phyloP scores from a whole-genome alignment of 768 basidiomycete species.

The Kwoniella mangroviensis region DNA sequence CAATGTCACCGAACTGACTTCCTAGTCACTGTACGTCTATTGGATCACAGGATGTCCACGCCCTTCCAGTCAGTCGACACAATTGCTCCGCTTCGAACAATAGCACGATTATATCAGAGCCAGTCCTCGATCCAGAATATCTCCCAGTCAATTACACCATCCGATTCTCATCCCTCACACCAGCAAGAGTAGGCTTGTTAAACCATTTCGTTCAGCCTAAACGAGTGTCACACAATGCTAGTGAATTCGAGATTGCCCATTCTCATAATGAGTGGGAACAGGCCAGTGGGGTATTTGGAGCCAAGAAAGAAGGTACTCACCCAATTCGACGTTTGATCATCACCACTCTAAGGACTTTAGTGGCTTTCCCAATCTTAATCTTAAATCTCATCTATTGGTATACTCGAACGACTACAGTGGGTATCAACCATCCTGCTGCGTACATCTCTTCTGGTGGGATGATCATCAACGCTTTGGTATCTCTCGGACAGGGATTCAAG shows the following conservation, averaged over 20 bases:
- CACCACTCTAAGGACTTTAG: not conserved
- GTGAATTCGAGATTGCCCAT: constrained; percentile 10
- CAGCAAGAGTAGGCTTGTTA: constrained; percentile 19
- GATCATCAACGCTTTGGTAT: not conserved
- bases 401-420: constrained; percentile 26
- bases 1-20: too few relatives aligned
- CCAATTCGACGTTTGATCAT: constrained; percentile 28
- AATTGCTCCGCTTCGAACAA: constrained; percentile 8
- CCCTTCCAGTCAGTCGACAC: constrained; percentile 17
- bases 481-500: not conserved
- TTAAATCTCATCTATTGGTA: constrained; percentile 34
- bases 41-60: constrained; percentile 21
- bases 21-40: not conserved
- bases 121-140: constrained; percentile 18
- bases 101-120: too few relatives aligned
- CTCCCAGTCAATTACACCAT: constrained; percentile 26
- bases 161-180: constrained; percentile 26
- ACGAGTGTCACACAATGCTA: constrained; percentile 11
- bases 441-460: not conserved
- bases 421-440: constrained; percentile 16
- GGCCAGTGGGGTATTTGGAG: constrained; percentile 29
- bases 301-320: constrained; percentile 17
- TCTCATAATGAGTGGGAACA: constrained; percentile 32
- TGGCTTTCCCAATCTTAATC: constrained; percentile 17
- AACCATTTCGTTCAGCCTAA: constrained; percentile 2